Base-by-base conservation (phyloP, 169 alveolate genomes). In the Plasmodium reichenowi region DNA sequence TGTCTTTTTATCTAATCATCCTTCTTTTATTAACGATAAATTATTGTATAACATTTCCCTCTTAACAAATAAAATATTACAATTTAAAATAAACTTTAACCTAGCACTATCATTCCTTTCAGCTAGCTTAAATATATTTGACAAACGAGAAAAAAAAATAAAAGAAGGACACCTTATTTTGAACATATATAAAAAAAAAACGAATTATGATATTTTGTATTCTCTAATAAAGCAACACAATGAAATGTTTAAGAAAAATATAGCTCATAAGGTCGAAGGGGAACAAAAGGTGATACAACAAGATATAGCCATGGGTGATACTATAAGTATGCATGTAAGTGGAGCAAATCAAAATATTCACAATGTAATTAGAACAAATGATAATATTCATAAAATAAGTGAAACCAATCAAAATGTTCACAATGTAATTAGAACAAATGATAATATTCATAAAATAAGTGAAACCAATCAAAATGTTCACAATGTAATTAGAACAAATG, bases 1-100 rank as follows among this genome's bases (percentile, higher is more conserved):
- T 29, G 58, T 78, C 24, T 78, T 78, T 45, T 45, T 78, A 24
- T 64, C 78, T 8, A 78, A 78, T 24, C 78, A 78, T 43, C 73
- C 89, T 17, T 20, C 15, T 13, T 78, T 59, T 58, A 56, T 60
- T 38, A 64, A 32, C 15, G 71, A 78, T 43, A 78, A 78, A 59
- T 58, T 78, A 9, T 22, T 78, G 24, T 71, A 50, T 45, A 78
- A 10, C 26, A 78, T 78, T 50, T 78, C 78, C 12, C 8, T 47
- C 3, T 59, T 78, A 67, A 76, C 78, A 38, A 78, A 66, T 4
- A 64, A 78, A 26, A 71, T 78, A 15, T 29, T 32, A 52, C 32
- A 78, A 50, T 10, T 48, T 9, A 26, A 59, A 10, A 20, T 66
- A 52, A 66, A 58, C 29, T n/a, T 26, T 13, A 47, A 24, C 24